These are phyloP conservation scores for Diutina ranongensis DNA, from an alignment of 1,139 yeast species.

Conservation along the genomic window DNA sequence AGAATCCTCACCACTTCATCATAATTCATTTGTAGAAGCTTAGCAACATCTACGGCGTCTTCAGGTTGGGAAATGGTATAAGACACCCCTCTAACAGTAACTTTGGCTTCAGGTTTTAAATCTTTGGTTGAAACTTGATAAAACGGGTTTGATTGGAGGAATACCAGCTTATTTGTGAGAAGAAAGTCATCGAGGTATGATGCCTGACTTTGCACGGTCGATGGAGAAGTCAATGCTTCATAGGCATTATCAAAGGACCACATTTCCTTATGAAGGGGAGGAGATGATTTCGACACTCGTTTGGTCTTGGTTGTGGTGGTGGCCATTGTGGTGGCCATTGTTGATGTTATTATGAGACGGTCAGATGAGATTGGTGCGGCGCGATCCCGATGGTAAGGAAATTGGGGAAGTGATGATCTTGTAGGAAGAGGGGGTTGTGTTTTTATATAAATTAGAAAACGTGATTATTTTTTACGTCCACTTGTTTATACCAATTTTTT, in stretches of 20 bases:
- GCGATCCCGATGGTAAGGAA: too few species aligned
- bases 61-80: conserved; percentile 22
- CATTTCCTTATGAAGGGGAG: neutral
- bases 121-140: neutral
- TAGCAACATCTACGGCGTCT: conserved; percentile 30
- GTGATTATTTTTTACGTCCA: too few species aligned
- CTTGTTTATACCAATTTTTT: too few species aligned
- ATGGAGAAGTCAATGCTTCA: conserved; percentile 8
- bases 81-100: conserved; percentile 28
- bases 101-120: conserved; percentile 11
- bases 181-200: conserved; percentile 38
- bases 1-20: conserved; percentile 37
- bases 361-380: neutral
- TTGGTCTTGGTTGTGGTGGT: neutral
- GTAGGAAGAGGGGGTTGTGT: too few species aligned
- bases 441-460: too few species aligned
- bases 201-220: conserved; percentile 14
- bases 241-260: conserved; percentile 12
- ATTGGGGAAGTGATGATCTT: too few species aligned
- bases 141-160: conserved; percentile 27
- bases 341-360: neutral
- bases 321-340: neutral
- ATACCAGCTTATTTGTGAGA: conserved; percentile 18
- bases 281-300: neutral
- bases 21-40: conserved; percentile 22